Evolutionary conservation across 1,284 basidiomycete genomes (phyloP), one percentile per base, ranked within the genome.

Genomic region (Coniferiporia sulphurascens): DNA sequence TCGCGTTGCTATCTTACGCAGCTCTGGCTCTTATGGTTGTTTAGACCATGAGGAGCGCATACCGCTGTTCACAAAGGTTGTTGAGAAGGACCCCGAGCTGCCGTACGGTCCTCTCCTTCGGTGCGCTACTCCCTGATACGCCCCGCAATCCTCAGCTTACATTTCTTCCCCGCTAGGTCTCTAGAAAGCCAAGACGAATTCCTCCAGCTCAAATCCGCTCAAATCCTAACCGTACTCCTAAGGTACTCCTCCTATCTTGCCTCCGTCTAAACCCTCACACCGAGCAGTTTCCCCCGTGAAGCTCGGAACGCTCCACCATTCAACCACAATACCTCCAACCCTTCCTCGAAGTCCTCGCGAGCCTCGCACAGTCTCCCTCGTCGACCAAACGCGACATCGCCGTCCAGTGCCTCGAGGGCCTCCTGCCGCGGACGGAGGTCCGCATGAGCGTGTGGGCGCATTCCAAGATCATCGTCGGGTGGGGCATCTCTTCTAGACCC

Each of bases 151-250:
- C 49, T 36, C 52, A 22, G 34, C 43, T 19, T 59, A 69, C 48
- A 66, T 53, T 34, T 46, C 27, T 15, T 34, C n/a, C n/a, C n/a
- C n/a, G 48, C 13, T 48, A 94, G 92, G 65, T 82, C 87, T 44
- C 76, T 98, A 51, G 89, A 93, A 44, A 86, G 90, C 41, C 87
- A 89, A 65, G 96, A 99, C 70, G 93, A 97, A 70, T 98, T 97
- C 66, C 87, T 93, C 32, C 92, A 95, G 67, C 80, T 98, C 62
- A 97, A 95, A 70, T 82, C 90, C 22, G 82, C 91, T 0, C 91
- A 96, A 68, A 91, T 98, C 66, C 77, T 98, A 51, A 93, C 94
- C 1, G 81, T 95, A 19, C 81, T 98, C 27, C 81, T 98, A 55
- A 86, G 89, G 84, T 86, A 59, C 55, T 78, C 12, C 17, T 17